Base-by-base conservation (phyloP, 108 stramenopile genomes). In the Cyclotella choctawhatcheeana region DNA sequence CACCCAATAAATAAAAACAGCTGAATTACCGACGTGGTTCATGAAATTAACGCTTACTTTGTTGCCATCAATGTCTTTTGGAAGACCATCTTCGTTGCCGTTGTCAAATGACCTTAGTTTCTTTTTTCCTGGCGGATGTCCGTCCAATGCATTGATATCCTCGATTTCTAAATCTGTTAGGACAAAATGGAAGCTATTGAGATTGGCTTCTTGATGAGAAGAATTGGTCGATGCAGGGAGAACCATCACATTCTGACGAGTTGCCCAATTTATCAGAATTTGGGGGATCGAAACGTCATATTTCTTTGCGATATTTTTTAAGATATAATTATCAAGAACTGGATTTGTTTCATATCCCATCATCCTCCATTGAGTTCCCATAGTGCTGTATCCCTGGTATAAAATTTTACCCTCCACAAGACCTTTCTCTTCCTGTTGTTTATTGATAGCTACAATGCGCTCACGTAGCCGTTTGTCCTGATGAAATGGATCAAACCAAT, bases 401-500 rank as follows among this genome's bases (percentile, higher is more conserved):
- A 84, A 68, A 37, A 86, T 84, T 29, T 64, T 67, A 20, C 63
- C 67, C 17, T 74, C 34, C 0, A 54, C 32, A 35, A 0, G 26
- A 18, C 76, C 76, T 17, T 53, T 33, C 17, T 65, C 43, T 29
- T 64, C 73, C 22, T 65, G 62, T 60, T 58, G 18, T 35, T 31
- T 43, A 31, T 81, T 81, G 25, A 70, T 65, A 5, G 26, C 12
- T 26, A 68, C 56, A 34, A 84, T 79, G 8, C 34, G 54, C 0
- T 55, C 33, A 17, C 86, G 76, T 4, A 86, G 20, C 22, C 25
- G 30, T 24, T 59, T 47, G 48, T 82, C 74, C 54, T 86, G 86
- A 44, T 86, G 77, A 40, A 79, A 76, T 4, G 86, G 86, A 72
- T 86, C 86, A 58, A 86, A 82, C 86, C 86, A 86, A 63, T 86